Evolutionary conservation across 1,139 yeast species (phyloP).

Genomic region (Pichia terricola): DNA sequence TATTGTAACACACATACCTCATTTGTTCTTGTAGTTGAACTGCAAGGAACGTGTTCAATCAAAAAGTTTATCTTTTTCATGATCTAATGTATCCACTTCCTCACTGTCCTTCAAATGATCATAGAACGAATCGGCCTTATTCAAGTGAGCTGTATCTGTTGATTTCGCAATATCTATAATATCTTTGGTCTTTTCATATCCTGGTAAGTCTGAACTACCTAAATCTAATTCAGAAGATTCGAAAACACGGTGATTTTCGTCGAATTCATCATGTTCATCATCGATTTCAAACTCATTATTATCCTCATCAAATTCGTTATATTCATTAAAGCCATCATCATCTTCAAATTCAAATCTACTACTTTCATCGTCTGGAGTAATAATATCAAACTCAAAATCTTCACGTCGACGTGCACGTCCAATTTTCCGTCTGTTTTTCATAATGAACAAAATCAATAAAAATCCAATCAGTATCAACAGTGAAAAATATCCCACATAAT

Average conservation of each 20-base stretch:
- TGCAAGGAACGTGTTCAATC: no score
- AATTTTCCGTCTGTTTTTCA: slow-evolving; percentile 36
- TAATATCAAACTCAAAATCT: slow-evolving; percentile 71
- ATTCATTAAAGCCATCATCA: slow-evolving; percentile 9
- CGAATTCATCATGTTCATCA: slow-evolving; percentile 2
- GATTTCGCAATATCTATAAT: background rate
- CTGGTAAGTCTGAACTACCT: slow-evolving; percentile 6
- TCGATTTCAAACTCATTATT: slow-evolving; percentile 1
- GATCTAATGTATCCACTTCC: no score
- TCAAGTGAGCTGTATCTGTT: no score
- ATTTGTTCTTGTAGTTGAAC: no score
- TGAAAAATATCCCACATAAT: slow-evolving; percentile 39
- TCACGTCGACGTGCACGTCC: slow-evolving; percentile 54
- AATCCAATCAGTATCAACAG: slow-evolving; percentile 54
- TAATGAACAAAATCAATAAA: slow-evolving; percentile 39
- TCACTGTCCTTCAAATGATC: no score
- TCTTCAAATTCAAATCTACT: slow-evolving; percentile 16
- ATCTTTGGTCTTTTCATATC: slow-evolving; percentile 4
- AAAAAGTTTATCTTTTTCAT: no score
- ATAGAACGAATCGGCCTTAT: no score
- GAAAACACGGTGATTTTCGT: slow-evolving; percentile 1
- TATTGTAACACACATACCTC: no score
- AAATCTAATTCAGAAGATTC: slow-evolving; percentile 7
- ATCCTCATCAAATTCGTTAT: slow-evolving; percentile 4
- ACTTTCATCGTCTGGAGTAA: slow-evolving; percentile 45